Evolutionary conservation across 257 asterid genomes (phyloP).

Genomic region (Plectranthus barbatus): DNA sequence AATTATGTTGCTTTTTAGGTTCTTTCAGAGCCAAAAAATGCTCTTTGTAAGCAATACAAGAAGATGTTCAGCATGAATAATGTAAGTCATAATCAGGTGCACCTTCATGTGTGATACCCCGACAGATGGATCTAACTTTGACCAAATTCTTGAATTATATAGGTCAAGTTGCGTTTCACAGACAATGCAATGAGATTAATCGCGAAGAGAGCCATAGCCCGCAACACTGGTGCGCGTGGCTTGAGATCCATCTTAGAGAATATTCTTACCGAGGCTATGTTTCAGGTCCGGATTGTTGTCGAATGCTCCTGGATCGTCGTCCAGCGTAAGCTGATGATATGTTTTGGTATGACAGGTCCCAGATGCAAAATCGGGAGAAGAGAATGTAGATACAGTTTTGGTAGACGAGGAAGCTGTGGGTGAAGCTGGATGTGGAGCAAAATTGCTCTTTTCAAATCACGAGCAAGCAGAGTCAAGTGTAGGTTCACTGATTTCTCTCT

Average conservation of each 20-base stretch:
- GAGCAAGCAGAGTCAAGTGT: slow-evolving; percentile 25
- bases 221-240: slow-evolving; percentile 91
- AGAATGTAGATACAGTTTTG: slow-evolving; percentile 44
- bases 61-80: slow-evolving; percentile 74
- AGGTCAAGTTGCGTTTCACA: slow-evolving; percentile 68
- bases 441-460: slow-evolving; percentile 34
- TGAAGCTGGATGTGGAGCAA: slow-evolving; percentile 71
- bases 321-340: neutral
- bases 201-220: slow-evolving; percentile 72
- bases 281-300: slow-evolving; percentile 40
- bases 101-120: neutral
- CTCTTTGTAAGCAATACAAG: slow-evolving; percentile 88
- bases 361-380: slow-evolving; percentile 50
- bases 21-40: slow-evolving; percentile 80
- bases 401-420: slow-evolving; percentile 96
- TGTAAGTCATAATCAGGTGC: slow-evolving; percentile 30
- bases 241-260: slow-evolving; percentile 82
- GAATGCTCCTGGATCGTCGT: no score
- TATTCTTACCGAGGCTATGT: slow-evolving; percentile 87
- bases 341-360: slow-evolving; percentile 45
- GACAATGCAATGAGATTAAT: slow-evolving; percentile 58
- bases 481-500: slow-evolving; percentile 13
- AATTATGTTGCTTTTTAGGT: slow-evolving; percentile 39
- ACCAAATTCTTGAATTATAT: slow-evolving; percentile 7
- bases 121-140: slow-evolving; percentile 6